These are phyloP conservation scores for Kwoniella sp. DNA, from an alignment of 768 basidiomycete genomes.

Conservation along the genomic window DNA sequence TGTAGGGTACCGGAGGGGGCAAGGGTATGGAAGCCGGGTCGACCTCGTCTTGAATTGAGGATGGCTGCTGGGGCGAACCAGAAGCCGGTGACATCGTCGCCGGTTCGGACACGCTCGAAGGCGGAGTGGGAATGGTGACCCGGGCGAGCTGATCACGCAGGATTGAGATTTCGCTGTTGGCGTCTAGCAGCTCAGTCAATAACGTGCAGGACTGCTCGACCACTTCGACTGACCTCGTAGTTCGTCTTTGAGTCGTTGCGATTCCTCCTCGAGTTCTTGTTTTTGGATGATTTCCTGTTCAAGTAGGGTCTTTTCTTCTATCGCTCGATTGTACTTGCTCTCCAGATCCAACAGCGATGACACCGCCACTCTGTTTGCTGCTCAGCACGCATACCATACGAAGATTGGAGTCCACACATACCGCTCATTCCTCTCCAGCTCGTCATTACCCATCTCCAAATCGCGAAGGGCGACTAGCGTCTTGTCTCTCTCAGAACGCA, in stretches of 20 bases:
- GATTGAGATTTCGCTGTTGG: conserved; percentile 76
- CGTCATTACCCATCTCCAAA: conserved; percentile 59
- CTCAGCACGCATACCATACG: background rate
- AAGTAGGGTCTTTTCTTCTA: conserved; percentile 94
- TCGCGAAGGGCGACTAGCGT: conserved; percentile 45
- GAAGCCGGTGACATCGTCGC: conserved; percentile 29
- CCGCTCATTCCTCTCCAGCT: conserved; percentile 90
- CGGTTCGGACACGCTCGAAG: conserved; percentile 24
- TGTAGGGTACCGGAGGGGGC: conserved; percentile 3
- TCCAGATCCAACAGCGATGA: conserved; percentile 58
- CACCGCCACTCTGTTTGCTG: conserved; percentile 42
- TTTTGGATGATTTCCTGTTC: conserved; percentile 93
- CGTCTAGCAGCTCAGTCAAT: conserved; percentile 56
- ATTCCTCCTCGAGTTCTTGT: conserved; percentile 81
- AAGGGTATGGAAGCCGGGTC: conserved; percentile 10
- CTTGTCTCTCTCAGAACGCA: conserved; percentile 47
- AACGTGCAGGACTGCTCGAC: background rate
- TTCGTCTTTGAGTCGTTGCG: conserved; percentile 86
- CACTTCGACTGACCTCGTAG: conserved; percentile 71
- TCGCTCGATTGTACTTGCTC: conserved; percentile 76
- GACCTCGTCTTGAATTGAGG: conserved; percentile 15
- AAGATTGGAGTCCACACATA: conserved; percentile 26
- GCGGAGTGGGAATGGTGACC: conserved; percentile 28
- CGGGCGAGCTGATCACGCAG: conserved; percentile 66
- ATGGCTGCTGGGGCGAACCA: conserved; percentile 16